A percentile compares a stretch with the other conserved stretches of the same genome.
Conservation (phyloP, 441 rosid genomes). For the Pelargonium citronellum region DNA sequence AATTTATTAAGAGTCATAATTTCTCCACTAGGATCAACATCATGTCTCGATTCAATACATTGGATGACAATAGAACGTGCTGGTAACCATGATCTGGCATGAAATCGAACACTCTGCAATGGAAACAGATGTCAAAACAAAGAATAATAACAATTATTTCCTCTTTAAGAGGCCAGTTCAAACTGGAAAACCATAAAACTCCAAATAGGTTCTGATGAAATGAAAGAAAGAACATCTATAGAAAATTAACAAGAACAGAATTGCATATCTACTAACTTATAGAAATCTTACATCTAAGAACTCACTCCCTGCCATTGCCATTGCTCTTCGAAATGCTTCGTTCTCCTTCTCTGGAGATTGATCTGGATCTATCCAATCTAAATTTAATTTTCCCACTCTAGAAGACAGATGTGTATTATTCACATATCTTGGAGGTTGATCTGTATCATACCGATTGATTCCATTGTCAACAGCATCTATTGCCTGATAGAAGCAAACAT, state of each 20-base stretch:
- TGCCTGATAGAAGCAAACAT: slow-evolving; percentile 36
- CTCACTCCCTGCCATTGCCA: slow-evolving; percentile 77
- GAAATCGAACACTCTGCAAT: slow-evolving; percentile 59
- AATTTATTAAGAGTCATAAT: slow-evolving; percentile 59
- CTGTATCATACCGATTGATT: slow-evolving; percentile 68
- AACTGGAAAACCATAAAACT: too few species aligned
- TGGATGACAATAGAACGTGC: slow-evolving; percentile 75
- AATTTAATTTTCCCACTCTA: slow-evolving; percentile 77
- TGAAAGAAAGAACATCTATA: too few species aligned
- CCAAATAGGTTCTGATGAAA: too few species aligned
- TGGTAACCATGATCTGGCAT: slow-evolving; percentile 80
- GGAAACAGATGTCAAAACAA: not conserved
- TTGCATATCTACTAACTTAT: not conserved
- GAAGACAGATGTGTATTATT: slow-evolving; percentile 78
- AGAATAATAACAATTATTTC: not conserved
- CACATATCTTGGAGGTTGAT: slow-evolving; percentile 79
- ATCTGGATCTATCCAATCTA: slow-evolving; percentile 88
- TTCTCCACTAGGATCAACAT: slow-evolving; percentile 68
- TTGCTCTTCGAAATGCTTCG: slow-evolving; percentile 68
- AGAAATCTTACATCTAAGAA: slow-evolving; percentile 62
- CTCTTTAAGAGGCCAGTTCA: not conserved
- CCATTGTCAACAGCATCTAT: slow-evolving; percentile 90
- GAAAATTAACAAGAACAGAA: too few species aligned
- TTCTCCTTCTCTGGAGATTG: slow-evolving; percentile 88
- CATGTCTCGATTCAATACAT: slow-evolving; percentile 56